Evolutionary conservation across 805 yeast genomes (phyloP).

Genomic region (Candida ovalis): DNA sequence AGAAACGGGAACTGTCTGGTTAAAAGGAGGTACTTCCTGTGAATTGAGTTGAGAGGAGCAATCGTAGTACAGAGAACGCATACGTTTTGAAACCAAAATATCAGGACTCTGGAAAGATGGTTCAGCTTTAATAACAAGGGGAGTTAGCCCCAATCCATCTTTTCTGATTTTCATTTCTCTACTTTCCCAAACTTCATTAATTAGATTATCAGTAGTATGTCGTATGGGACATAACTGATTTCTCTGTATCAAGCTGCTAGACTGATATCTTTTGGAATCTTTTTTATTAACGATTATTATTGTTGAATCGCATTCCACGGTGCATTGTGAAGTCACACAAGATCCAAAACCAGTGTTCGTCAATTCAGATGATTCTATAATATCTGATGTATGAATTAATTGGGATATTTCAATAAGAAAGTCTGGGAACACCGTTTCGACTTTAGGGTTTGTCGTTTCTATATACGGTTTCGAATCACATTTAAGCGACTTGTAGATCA

Average conservation of each 20-base stretch:
- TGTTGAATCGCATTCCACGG: constrained; percentile 44
- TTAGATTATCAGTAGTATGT: neutral
- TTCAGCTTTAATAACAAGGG: constrained; percentile 30
- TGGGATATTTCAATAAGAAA: neutral
- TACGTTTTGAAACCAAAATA: constrained; percentile 8
- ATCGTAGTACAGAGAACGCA: constrained; percentile 8
- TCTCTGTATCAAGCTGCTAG: neutral
- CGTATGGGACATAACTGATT: neutral
- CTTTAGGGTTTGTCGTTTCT: neutral
- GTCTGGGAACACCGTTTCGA: neutral
- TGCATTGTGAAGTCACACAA: constrained; percentile 36
- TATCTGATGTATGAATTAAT: neutral
- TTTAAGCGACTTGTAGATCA: constrained; percentile 3
- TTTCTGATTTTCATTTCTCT: constrained; percentile 22
- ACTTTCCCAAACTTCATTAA: constrained; percentile 1
- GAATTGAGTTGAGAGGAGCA: constrained; percentile 5
- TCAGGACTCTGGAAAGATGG: neutral
- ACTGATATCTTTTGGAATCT: constrained; percentile 13
- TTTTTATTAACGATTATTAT: constrained; percentile 23
- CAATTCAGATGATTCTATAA: constrained; percentile 33
- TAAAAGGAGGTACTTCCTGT: neutral
- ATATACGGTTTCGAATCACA: neutral
- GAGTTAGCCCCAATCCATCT: constrained; percentile 26
- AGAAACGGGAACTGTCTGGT: constrained; percentile 15
- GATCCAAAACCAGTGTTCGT: constrained; percentile 53